Percentiles rank a stretch among this genome's conserved stretches.
These are phyloP conservation scores for Rhizophagus prolifer DNA, from an alignment of 192 early-diverging fungal species.

Conservation along the genomic window DNA sequence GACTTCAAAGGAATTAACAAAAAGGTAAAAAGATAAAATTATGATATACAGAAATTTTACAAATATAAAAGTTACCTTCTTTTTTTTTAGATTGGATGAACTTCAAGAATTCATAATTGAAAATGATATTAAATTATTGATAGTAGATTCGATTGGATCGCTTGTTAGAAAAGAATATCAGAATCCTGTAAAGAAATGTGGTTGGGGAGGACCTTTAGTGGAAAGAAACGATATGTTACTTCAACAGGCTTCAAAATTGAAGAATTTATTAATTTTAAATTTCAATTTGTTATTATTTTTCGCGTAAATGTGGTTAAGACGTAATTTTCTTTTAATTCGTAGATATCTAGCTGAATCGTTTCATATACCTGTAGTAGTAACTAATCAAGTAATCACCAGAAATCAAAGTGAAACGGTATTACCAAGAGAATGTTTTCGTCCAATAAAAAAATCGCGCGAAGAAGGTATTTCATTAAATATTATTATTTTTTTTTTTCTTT, in stretches of 20 bases:
- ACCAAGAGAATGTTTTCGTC: neutral
- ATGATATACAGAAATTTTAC: neutral
- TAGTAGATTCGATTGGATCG: conserved; percentile 22
- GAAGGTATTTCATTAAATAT: neutral
- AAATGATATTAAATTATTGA: conserved; percentile 14
- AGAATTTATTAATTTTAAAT: conserved; percentile 7
- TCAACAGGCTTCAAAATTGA: conserved; percentile 1
- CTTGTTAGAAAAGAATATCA: conserved; percentile 26
- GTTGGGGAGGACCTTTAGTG: neutral
- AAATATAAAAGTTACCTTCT: neutral
- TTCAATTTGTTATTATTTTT: neutral
- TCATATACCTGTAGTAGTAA: conserved; percentile 11
- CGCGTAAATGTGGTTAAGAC: neutral
- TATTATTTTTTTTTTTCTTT: neutral
- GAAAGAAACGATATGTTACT: conserved; percentile 19
- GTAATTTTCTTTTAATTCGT: neutral
- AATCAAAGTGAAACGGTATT: conserved; percentile 2
- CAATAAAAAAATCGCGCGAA: neutral
- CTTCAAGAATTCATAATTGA: conserved; percentile 30
- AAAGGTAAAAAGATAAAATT: conserved; percentile 10
- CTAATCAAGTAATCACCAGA: conserved; percentile 15
- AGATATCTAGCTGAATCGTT: conserved; percentile 30
- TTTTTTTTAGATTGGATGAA: conserved; percentile 15
- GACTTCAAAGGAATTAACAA: conserved; percentile 9
- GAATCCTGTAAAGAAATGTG: conserved; percentile 8